Evolutionary conservation across 2,329 filamentous ascomycete species (phyloP).

Genomic region (Phialophora verrucosa): DNA sequence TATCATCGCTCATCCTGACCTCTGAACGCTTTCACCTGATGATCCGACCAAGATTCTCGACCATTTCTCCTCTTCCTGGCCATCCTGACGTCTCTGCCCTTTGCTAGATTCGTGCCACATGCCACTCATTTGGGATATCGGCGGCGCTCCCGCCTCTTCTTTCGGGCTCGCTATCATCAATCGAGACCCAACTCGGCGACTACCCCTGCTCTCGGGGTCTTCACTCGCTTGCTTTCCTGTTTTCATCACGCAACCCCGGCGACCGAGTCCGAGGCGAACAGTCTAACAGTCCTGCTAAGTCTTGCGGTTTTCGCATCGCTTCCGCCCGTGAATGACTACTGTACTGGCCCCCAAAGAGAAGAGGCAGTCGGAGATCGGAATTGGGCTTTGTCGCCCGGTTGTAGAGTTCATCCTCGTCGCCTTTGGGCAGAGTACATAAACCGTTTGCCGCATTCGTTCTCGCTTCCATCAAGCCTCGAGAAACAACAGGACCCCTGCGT

Average conservation of each 20-base stretch:
- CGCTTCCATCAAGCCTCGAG: conserved; percentile 1
- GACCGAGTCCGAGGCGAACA: conserved; percentile 12
- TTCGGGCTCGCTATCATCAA: conserved; percentile 5
- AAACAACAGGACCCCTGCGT: not conserved
- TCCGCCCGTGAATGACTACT: not conserved
- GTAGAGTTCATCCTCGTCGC: not conserved
- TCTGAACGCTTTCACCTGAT: not conserved
- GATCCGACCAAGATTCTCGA: conserved; percentile 3
- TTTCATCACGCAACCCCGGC: conserved; percentile 20
- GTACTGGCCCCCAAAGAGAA: not conserved
- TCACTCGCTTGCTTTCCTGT: conserved; percentile 22
- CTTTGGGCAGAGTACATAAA: conserved; percentile 9
- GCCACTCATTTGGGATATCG: conserved; percentile 22
- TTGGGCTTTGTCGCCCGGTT: conserved; percentile 1
- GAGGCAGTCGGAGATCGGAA: conserved; percentile 15
- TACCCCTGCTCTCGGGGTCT: conserved; percentile 15
- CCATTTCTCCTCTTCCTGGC: not conserved
- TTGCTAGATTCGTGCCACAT: conserved; percentile 5
- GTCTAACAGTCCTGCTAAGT: not conserved
- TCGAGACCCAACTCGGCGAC: conserved; percentile 16
- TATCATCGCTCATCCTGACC: conserved; percentile 6
- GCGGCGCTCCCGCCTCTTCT: conserved; percentile 9
- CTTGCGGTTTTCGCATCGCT: not conserved
- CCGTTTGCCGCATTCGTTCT: conserved; percentile 23
- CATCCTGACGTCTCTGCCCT: conserved; percentile 14